Conservation (phyloP, 139 green algal species). For the Tetratostichococcus sp. region DNA sequence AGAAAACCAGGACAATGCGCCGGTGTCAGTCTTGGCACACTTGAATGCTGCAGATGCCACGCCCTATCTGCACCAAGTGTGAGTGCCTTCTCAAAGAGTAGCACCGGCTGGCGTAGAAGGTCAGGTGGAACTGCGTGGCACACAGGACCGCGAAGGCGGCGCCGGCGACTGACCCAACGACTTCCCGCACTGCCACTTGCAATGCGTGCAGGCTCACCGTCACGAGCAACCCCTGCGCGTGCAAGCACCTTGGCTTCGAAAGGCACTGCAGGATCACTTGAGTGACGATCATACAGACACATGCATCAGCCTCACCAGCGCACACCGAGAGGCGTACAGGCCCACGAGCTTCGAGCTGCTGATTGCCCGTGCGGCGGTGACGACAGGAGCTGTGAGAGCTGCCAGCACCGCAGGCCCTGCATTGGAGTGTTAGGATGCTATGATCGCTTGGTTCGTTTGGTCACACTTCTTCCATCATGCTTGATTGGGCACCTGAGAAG, state of each 20-base stretch:
- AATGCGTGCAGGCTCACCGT: slow-evolving; percentile 24
- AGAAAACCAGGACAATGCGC: no score
- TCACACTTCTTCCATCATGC: background rate
- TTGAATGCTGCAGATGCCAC: no score
- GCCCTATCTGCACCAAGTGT: no score
- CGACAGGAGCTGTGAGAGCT: background rate
- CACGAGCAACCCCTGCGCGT: slow-evolving; percentile 19
- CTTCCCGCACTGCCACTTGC: background rate
- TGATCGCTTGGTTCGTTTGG: no score
- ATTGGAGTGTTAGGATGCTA: no score
- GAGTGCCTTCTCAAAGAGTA: no score
- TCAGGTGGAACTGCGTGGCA: slow-evolving; percentile 77
- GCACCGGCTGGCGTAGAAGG: slow-evolving; percentile 77
- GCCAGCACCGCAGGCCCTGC: slow-evolving; percentile 1
- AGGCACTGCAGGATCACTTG: no score
- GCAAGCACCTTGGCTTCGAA: no score
- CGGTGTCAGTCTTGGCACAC: no score
- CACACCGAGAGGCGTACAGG: slow-evolving; percentile 12
- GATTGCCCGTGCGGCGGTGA: background rate
- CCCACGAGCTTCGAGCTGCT: slow-evolving; percentile 9
- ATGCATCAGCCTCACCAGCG: slow-evolving; percentile 18
- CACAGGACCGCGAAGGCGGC: slow-evolving; percentile 36
- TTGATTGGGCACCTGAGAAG: slow-evolving; percentile 18
- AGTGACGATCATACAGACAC: background rate
- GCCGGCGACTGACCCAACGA: slow-evolving; percentile 16